phyloP scores from a whole-genome alignment of 371 early-diverging fungal genomes.

The Apophysomyces variabilis region DNA sequence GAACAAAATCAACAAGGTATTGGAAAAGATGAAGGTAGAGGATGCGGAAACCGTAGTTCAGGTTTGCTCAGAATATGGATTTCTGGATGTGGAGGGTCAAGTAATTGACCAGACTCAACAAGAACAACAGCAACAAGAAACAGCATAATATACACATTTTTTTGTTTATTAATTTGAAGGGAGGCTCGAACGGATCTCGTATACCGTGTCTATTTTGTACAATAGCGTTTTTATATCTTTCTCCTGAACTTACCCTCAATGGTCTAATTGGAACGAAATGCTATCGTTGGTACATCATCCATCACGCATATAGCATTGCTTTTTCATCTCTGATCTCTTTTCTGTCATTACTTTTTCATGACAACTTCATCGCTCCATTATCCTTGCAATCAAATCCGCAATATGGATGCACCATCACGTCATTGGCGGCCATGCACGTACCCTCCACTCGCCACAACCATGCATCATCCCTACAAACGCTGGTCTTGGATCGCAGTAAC shows the following conservation, averaged over 20 bases:
- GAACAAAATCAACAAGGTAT: slow-evolving; percentile 81
- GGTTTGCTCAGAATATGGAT: slow-evolving; percentile 77
- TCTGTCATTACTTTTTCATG: neutral
- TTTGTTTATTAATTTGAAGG: slow-evolving; percentile 4
- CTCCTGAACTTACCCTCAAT: slow-evolving; percentile 10
- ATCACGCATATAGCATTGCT: neutral
- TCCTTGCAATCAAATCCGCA: neutral
- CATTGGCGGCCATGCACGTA: slow-evolving; percentile 9
- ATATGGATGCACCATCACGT: slow-evolving; percentile 4
- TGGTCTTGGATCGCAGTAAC: slow-evolving; percentile 7
- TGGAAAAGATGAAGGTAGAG: slow-evolving; percentile 68
- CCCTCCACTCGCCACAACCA: neutral
- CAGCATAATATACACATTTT: neutral
- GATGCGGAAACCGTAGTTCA: slow-evolving; percentile 78
- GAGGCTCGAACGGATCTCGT: neutral
- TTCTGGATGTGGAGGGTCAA: slow-evolving; percentile 67
- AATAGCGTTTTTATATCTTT: neutral
- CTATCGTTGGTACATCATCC: neutral
- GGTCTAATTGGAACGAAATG: slow-evolving; percentile 2
- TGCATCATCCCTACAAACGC: neutral
- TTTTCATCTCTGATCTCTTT: neutral
- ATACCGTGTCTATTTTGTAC: slow-evolving; percentile 5
- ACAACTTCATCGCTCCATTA: neutral
- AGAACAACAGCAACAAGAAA: neutral
- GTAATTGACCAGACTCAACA: slow-evolving; percentile 52